Percentiles rank a stretch among this genome's conserved stretches.
Evolutionary conservation across 2,329 filamentous ascomycete species (phyloP).

Genomic region (Fusarium protoensiforme): DNA sequence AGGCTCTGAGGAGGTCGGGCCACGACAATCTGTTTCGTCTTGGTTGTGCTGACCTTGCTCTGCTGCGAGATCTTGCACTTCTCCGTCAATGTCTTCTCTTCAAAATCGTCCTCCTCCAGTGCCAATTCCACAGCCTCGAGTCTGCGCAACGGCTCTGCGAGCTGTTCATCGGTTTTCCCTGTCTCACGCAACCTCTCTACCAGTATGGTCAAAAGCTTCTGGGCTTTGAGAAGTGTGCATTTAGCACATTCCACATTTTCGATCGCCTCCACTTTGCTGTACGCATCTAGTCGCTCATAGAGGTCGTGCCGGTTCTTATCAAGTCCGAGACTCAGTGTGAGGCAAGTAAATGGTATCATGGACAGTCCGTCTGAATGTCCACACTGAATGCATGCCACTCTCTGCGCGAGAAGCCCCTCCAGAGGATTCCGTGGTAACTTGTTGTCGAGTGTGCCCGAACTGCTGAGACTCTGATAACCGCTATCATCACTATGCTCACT

Average conservation of each 20-base stretch:
- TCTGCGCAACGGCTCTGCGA: constrained; percentile 64
- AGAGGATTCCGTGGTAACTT: constrained; percentile 75
- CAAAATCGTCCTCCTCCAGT: constrained; percentile 83
- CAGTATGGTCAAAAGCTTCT: constrained; percentile 60
- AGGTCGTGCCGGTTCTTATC: constrained; percentile 73
- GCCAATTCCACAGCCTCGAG: constrained; percentile 76
- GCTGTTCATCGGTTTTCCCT: constrained; percentile 56
- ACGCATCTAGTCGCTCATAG: constrained; percentile 83
- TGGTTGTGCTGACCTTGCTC: constrained; percentile 79
- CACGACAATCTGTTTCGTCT: constrained; percentile 89
- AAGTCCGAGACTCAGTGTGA: constrained; percentile 84
- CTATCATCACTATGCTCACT: constrained; percentile 68
- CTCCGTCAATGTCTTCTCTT: constrained; percentile 71
- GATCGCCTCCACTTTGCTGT: constrained; percentile 86
- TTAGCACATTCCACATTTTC: constrained; percentile 91
- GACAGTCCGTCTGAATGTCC: constrained; percentile 89
- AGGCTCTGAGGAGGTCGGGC: constrained; percentile 84
- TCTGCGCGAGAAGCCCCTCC: constrained; percentile 87
- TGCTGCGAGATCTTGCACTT: constrained; percentile 75
- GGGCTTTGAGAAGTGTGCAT: constrained; percentile 79
- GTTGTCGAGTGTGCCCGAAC: constrained; percentile 51
- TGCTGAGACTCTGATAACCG: constrained; percentile 62
- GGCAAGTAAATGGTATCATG: constrained; percentile 92
- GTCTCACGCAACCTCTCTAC: constrained; percentile 53
- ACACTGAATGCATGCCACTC: constrained; percentile 87